Conservation (phyloP, 768 basidiomycete genomes). For the Lactifluus echinatus region DNA sequence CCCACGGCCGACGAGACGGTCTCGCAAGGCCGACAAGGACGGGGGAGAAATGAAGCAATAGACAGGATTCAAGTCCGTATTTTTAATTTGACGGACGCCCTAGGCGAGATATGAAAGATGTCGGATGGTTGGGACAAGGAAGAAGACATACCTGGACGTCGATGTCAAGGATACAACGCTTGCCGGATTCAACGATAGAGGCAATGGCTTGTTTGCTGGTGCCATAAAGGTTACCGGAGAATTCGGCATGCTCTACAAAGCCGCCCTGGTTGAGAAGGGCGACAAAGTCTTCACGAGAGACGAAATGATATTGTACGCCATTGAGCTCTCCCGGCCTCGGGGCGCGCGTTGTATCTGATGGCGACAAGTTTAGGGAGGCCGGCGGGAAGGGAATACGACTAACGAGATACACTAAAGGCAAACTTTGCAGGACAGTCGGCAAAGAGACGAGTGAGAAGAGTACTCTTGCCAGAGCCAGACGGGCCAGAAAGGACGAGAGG, state of each 20-base stretch:
- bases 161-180: slow-evolving; percentile 89
- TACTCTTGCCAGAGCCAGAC: slow-evolving; percentile 92
- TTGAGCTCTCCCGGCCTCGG: slow-evolving; percentile 77
- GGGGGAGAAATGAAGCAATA: slow-evolving; percentile 93
- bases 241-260: slow-evolving; percentile 93
- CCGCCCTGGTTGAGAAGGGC: slow-evolving; percentile 58
- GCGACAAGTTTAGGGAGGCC: neutral
- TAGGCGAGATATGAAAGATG: slow-evolving; percentile 27
- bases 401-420: slow-evolving; percentile 92
- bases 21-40: slow-evolving; percentile 55
- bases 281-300: slow-evolving; percentile 60
- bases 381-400: slow-evolving; percentile 3
- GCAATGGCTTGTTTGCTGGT: slow-evolving; percentile 75
- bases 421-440: slow-evolving; percentile 74
- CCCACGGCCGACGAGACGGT: slow-evolving; percentile 68
- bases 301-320: slow-evolving; percentile 85
- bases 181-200: slow-evolving; percentile 56
- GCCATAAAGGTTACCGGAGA: slow-evolving; percentile 90
- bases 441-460: slow-evolving; percentile 77
- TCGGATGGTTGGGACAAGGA: neutral
- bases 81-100: slow-evolving; percentile 91
- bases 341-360: slow-evolving; percentile 76
- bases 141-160: slow-evolving; percentile 72
- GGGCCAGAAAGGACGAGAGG: slow-evolving; percentile 88
- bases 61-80: slow-evolving; percentile 71